These are phyloP conservation scores for Globisporangium nodosum DNA, from an alignment of 352 stramenopile genomes.

Conservation along the genomic window DNA sequence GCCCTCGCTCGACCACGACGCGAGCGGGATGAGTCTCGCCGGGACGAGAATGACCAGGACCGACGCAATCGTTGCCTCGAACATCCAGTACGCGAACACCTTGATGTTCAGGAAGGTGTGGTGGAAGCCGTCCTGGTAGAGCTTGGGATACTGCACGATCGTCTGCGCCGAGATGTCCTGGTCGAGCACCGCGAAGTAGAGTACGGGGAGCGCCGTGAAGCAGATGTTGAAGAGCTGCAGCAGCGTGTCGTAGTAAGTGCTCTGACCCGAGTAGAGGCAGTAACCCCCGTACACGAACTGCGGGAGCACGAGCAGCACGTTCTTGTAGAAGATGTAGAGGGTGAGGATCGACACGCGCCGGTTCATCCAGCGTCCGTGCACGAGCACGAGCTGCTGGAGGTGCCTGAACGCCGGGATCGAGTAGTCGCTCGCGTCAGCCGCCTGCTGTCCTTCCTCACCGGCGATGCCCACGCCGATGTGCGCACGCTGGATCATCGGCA, in stretches of 20 bases:
- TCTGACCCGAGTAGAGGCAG: slow-evolving; percentile 74
- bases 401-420: slow-evolving; percentile 86
- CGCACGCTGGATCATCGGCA: slow-evolving; percentile 88
- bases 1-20: slow-evolving; percentile 33
- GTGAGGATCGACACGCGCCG: slow-evolving; percentile 56
- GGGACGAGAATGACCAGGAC: slow-evolving; percentile 45
- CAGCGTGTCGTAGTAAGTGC: slow-evolving; percentile 70
- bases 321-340: slow-evolving; percentile 89
- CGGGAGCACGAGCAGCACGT: slow-evolving; percentile 70
- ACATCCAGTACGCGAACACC: slow-evolving; percentile 53
- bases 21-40: slow-evolving; percentile 31
- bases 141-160: slow-evolving; percentile 33
- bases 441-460: slow-evolving; percentile 73
- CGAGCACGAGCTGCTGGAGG: slow-evolving; percentile 77
- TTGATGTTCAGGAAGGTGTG: slow-evolving; percentile 46
- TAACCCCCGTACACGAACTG: slow-evolving; percentile 74
- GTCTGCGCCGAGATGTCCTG: slow-evolving; percentile 46
- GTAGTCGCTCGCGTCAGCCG: slow-evolving; percentile 87
- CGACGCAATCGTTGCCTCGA: slow-evolving; percentile 44
- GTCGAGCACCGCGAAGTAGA: slow-evolving; percentile 57
- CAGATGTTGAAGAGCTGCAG: slow-evolving; percentile 80
- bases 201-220: slow-evolving; percentile 68
- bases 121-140: slow-evolving; percentile 49
- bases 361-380: slow-evolving; percentile 83
- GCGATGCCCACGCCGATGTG: slow-evolving; percentile 64